Evolutionary conservation across 805 yeast species (phyloP).

Genomic region (Barnettozyma pratensis): DNA sequence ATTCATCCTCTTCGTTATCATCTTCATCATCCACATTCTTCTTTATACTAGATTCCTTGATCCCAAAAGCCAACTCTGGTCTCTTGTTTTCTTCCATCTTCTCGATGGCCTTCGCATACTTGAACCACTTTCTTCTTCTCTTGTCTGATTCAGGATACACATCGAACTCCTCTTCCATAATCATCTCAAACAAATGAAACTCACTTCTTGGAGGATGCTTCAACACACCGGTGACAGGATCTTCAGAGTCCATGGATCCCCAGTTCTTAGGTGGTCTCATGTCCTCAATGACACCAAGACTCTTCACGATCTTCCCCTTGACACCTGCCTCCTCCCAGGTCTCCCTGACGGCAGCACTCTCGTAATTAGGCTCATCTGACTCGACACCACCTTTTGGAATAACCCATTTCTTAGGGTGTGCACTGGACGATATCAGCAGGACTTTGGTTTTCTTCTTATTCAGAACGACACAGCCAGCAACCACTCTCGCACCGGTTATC

Average conservation of each 20-base stretch:
- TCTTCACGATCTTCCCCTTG: slow-evolving; percentile 50
- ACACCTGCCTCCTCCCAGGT: slow-evolving; percentile 99
- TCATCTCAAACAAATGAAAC: slow-evolving; percentile 82
- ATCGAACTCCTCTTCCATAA: slow-evolving; percentile 45
- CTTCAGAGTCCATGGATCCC: slow-evolving; percentile 26
- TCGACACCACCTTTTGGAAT: slow-evolving; percentile 97
- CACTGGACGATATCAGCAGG: slow-evolving; percentile 72
- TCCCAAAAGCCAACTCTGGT: slow-evolving; percentile 62
- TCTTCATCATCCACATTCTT: slow-evolving; percentile 10
- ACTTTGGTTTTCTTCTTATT: slow-evolving; percentile 53
- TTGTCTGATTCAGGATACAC: slow-evolving; percentile 71
- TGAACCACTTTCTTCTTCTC: slow-evolving; percentile 73
- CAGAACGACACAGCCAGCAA: slow-evolving; percentile 87
- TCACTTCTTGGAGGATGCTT: slow-evolving; percentile 68
- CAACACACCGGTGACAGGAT: slow-evolving; percentile 23
- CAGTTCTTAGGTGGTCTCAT: slow-evolving; percentile 43
- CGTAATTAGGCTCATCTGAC: slow-evolving; percentile 53
- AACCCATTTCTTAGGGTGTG: slow-evolving; percentile 70
- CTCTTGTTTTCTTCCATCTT: slow-evolving; percentile 54
- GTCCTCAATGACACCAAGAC: slow-evolving; percentile 67
- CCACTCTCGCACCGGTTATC: slow-evolving; percentile 71
- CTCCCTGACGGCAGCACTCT: slow-evolving; percentile 65
- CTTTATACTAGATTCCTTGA: slow-evolving; percentile 48
- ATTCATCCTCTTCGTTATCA: background rate
- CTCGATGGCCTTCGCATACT: slow-evolving; percentile 58